Base-by-base conservation (phyloP, 495 filamentous ascomycete genomes). In the Talaromyces trachyspermus region DNA sequence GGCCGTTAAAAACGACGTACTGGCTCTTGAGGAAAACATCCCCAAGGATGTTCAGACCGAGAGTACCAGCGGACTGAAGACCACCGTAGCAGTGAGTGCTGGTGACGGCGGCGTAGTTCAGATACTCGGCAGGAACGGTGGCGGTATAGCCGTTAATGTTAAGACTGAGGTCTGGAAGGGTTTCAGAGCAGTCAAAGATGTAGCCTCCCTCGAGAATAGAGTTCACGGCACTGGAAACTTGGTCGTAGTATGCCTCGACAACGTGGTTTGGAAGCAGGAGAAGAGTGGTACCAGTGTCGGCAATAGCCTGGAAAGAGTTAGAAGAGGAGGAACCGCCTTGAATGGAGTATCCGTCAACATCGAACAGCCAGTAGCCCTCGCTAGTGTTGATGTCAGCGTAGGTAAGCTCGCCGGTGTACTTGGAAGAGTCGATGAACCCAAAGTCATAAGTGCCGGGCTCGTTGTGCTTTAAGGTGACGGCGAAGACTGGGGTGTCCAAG, bases 11-110 rank as follows among this genome's bases (percentile, higher is more conserved):
- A 3, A 92, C 79, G 15, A 83, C 85, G 56, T 84, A 89, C 53
- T 86, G 80, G 49, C 77, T 76, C 73, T 90, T 89, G 50, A 92
- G 74, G 56, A 86, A 86, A 38, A 89, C 74, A 49, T 89, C 86
- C 32, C 86, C 86, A 44, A 83, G 81, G 61, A 92, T 88, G 48
- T 73, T 73, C 57, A 86, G 78, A 18, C 71, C 77, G 20, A n/a
- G n/a, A n/a, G 86, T 70, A 42, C 79, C 79, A 11, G 65, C 78
- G 44, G 61, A 61, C 66, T 86, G 83, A 49, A 87, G 71, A 15
- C 78, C 77, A 43, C 84, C 84, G 55, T 70, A 80, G 66, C 84
- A 87, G 43, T 54, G 70, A 35, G 62, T 63, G 46, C 78, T 88
- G 47, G 85, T 86, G 57, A 88, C 84, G 19, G 65, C 53, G 49